Evolutionary conservation across 2,329 filamentous ascomycete species (phyloP).

Genomic region (Sarocladiaceae sp.): DNA sequence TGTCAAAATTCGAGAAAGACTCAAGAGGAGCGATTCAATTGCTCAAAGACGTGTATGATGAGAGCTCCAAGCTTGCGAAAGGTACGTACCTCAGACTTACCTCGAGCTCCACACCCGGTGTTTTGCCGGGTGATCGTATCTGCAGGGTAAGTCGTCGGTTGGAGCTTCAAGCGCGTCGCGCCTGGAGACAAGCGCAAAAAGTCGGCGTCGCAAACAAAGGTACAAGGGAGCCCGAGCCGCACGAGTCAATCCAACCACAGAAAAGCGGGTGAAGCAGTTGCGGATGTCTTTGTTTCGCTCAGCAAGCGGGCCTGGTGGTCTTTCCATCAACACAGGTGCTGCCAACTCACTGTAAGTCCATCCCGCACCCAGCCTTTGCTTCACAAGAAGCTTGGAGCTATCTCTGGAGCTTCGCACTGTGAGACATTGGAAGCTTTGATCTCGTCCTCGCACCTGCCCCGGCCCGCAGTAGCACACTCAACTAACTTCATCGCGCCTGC

Average conservation of each 20-base stretch:
- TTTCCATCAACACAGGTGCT: slow-evolving; percentile 60
- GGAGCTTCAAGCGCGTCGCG: slow-evolving; percentile 7
- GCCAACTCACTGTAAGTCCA: slow-evolving; percentile 44
- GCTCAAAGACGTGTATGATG: neutral
- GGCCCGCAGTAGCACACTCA: slow-evolving; percentile 10
- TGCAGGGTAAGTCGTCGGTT: neutral
- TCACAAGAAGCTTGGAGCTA: neutral
- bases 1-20: neutral
- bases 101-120: neutral
- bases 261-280: neutral
- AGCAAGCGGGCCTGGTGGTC: slow-evolving; percentile 54
- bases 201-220: slow-evolving; percentile 11
- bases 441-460: slow-evolving; percentile 3
- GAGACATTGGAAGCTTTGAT: neutral
- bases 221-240: slow-evolving; percentile 6
- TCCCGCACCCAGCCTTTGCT: neutral
- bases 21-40: neutral
- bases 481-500: slow-evolving; percentile 13
- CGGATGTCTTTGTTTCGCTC: slow-evolving; percentile 51
- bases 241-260: neutral
- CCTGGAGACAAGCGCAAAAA: slow-evolving; percentile 11
- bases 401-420: neutral
- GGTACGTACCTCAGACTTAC: neutral
- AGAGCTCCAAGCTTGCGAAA: slow-evolving; percentile 3
- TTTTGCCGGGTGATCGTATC: neutral